phyloP scores from a whole-genome alignment of 2,329 filamentous ascomycete species.

The Trichophyton rubrum region DNA sequence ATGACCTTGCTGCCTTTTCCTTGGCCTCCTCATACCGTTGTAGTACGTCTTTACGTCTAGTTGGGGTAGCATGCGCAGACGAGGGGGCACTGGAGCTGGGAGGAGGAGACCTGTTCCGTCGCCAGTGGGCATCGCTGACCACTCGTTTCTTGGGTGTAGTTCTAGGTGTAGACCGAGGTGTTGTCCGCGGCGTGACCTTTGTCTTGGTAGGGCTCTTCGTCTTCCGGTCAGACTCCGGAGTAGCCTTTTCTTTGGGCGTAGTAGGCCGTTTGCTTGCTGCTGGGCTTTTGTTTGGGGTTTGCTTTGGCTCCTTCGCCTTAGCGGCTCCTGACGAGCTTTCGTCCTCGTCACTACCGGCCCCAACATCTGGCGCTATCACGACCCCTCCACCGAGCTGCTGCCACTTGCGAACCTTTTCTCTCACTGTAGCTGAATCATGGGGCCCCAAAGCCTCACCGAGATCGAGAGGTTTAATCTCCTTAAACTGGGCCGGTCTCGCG shows the following conservation, averaged over 20 bases:
- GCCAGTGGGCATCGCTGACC: conserved; percentile 82
- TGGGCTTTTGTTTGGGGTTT: conserved; percentile 22
- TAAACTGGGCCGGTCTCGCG: conserved; percentile 45
- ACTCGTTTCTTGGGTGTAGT: conserved; percentile 79
- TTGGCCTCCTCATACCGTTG: conserved; percentile 11
- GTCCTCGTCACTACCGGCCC: conserved; percentile 43
- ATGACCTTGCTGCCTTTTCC: not conserved
- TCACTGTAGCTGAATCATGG: conserved; percentile 54
- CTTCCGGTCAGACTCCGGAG: conserved; percentile 11
- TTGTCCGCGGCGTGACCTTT: conserved; percentile 18
- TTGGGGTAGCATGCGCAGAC: conserved; percentile 28
- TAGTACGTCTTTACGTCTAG: conserved; percentile 33
- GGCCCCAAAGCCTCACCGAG: conserved; percentile 42
- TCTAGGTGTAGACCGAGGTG: not conserved
- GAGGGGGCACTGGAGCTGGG: conserved; percentile 24
- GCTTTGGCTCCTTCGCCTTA: conserved; percentile 17
- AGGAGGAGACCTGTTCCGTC: conserved; percentile 39
- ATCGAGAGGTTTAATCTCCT: conserved; percentile 45
- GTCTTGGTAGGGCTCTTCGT: conserved; percentile 1
- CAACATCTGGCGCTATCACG: conserved; percentile 48
- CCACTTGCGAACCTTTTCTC: conserved; percentile 71
- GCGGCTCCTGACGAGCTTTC: conserved; percentile 9
- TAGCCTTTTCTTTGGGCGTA: conserved; percentile 20
- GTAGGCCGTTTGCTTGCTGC: conserved; percentile 21
- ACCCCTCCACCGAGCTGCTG: conserved; percentile 64